A percentile compares a stretch with the other conserved stretches of the same genome.
These are phyloP conservation scores for Bipolaris cookei DNA, from an alignment of 2,329 filamentous ascomycete species.

Conservation along the genomic window DNA sequence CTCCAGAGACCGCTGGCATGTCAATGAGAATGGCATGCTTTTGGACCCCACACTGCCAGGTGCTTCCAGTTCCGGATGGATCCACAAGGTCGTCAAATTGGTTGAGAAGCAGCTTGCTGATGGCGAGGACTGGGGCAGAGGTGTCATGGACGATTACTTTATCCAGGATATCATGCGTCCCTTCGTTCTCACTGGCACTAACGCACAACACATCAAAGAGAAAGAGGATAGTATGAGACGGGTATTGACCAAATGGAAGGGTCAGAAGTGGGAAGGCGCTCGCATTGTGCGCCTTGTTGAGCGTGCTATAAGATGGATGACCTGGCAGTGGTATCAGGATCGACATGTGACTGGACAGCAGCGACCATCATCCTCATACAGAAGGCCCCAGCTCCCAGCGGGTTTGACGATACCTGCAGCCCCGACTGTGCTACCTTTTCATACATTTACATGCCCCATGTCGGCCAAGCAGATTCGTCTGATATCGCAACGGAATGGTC, in stretches of 20 bases:
- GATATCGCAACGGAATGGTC: slow-evolving; percentile 93
- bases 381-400: slow-evolving; percentile 73
- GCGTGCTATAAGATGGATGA: slow-evolving; percentile 76
- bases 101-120: slow-evolving; percentile 87
- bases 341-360: slow-evolving; percentile 68
- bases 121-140: slow-evolving; percentile 83
- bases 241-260: slow-evolving; percentile 64
- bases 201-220: slow-evolving; percentile 41
- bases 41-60: slow-evolving; percentile 70
- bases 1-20: slow-evolving; percentile 88
- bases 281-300: slow-evolving; percentile 83
- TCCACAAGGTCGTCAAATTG: slow-evolving; percentile 87
- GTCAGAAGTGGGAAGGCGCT: slow-evolving; percentile 85
- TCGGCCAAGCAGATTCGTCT: slow-evolving; percentile 88
- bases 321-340: slow-evolving; percentile 88
- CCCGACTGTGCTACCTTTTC: slow-evolving; percentile 93
- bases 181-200: slow-evolving; percentile 49
- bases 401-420: slow-evolving; percentile 80
- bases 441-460: slow-evolving; percentile 95
- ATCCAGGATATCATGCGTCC: slow-evolving; percentile 55
- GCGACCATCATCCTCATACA: slow-evolving; percentile 66
- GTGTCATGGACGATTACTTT: slow-evolving; percentile 61
- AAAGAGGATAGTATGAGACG: slow-evolving; percentile 47
- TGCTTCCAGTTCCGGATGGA: slow-evolving; percentile 74
- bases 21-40: slow-evolving; percentile 82